Evolutionary conservation across 768 basidiomycete species (phyloP).

Genomic region (Tylopilus felleus): DNA sequence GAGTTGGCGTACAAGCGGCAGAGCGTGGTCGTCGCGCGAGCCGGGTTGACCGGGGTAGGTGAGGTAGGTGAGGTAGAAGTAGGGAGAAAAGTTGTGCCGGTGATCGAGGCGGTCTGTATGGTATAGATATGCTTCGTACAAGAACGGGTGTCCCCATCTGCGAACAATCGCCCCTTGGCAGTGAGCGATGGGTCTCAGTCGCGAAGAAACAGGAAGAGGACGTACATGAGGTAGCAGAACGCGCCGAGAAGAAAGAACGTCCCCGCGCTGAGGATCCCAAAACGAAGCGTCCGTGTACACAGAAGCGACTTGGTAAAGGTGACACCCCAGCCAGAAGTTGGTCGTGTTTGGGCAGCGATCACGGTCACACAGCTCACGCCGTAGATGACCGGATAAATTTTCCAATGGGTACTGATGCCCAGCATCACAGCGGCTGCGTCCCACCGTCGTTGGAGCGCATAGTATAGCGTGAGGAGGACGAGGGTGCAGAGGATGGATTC

Average conservation of each 20-base stretch:
- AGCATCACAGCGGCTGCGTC: conserved; percentile 65
- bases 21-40: conserved; percentile 9
- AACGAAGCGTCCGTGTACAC: conserved; percentile 54
- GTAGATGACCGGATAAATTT: conserved; percentile 95
- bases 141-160: conserved; percentile 94
- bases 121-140: conserved; percentile 91
- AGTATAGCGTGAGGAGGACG: conserved; percentile 68
- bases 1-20: conserved; percentile 39
- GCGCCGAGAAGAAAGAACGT: conserved; percentile 64
- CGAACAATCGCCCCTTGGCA: background rate
- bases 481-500: conserved; percentile 83
- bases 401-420: conserved; percentile 90
- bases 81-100: conserved; percentile 97
- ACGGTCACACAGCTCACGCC: conserved; percentile 62
- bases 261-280: conserved; percentile 63
- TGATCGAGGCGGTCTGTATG: conserved; percentile 90
- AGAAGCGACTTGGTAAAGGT: conserved; percentile 39
- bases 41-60: conserved; percentile 53
- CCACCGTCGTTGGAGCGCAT: conserved; percentile 57
- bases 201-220: conserved; percentile 19
- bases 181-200: background rate
- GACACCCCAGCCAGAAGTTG: conserved; percentile 16
- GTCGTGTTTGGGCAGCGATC: conserved; percentile 24
- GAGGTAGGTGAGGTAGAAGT: conserved; percentile 94
- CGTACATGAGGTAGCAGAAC: conserved; percentile 74